phyloP scores from a whole-genome alignment of 2,329 filamentous ascomycete species.

The Fusarium sacchari region DNA sequence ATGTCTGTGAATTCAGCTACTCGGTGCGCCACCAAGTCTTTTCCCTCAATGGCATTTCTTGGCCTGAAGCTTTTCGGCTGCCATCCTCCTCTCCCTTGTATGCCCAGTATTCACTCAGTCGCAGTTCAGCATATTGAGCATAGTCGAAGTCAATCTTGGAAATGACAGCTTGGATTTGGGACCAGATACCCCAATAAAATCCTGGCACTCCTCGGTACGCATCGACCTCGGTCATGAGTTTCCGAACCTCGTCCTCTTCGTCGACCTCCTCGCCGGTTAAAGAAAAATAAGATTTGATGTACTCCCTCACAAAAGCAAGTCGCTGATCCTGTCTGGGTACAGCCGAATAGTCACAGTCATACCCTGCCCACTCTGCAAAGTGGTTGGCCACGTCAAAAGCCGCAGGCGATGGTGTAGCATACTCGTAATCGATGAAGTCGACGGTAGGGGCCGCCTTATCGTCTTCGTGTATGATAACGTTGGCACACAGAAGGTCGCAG shows the following conservation, averaged over 20 bases:
- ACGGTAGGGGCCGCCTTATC: slow-evolving; percentile 53
- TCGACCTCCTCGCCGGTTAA: slow-evolving; percentile 57
- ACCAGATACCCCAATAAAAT: slow-evolving; percentile 94
- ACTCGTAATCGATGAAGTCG: slow-evolving; percentile 98
- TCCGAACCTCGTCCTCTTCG: slow-evolving; percentile 70
- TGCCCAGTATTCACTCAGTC: slow-evolving; percentile 91
- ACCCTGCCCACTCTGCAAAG: slow-evolving; percentile 98
- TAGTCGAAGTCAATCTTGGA: slow-evolving; percentile 98
- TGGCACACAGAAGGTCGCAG: slow-evolving; percentile 95
- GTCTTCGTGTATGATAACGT: slow-evolving; percentile 81
- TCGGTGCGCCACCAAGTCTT: slow-evolving; percentile 72
- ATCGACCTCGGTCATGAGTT: slow-evolving; percentile 84
- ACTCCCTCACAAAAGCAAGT: slow-evolving; percentile 83
- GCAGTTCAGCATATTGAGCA: slow-evolving; percentile 84
- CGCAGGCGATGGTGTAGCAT: slow-evolving; percentile 91
- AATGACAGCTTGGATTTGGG: slow-evolving; percentile 91
- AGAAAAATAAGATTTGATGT: slow-evolving; percentile 78
- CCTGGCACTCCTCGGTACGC: slow-evolving; percentile 88
- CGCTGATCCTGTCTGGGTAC: slow-evolving; percentile 83
- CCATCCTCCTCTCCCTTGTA: slow-evolving; percentile 83
- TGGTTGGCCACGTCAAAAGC: slow-evolving; percentile 98
- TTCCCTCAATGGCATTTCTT: slow-evolving; percentile 79
- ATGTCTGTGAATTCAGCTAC: slow-evolving; percentile 8
- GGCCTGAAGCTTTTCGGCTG: slow-evolving; percentile 60
- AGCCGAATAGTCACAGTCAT: slow-evolving; percentile 89